Percentiles rank a stretch among this genome's conserved stretches.
Conservation (phyloP, 441 rosid species). For the Arabidopsis lyrata region DNA sequence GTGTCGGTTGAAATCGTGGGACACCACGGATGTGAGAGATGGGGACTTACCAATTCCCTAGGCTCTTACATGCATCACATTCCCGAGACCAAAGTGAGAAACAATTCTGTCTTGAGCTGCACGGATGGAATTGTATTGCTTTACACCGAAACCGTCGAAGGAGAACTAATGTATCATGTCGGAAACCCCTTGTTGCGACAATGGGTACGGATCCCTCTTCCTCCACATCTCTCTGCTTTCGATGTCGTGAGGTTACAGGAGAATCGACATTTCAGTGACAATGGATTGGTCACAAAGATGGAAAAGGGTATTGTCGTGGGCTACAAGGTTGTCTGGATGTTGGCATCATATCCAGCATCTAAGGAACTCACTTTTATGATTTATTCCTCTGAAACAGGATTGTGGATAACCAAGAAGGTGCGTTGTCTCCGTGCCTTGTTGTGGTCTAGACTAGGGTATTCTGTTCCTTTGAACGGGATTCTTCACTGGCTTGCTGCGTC, state of each 20-base stretch:
- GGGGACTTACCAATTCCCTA: neutral
- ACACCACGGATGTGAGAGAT: neutral
- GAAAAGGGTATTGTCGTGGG: neutral
- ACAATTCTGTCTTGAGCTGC: neutral
- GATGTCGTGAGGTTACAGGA: constrained; percentile 4
- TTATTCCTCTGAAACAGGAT: constrained; percentile 12
- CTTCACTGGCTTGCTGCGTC: constrained; percentile 4
- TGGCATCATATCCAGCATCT: neutral
- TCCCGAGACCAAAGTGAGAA: neutral
- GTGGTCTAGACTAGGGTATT: neutral
- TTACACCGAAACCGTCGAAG: neutral
- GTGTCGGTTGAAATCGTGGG: constrained; percentile 8
- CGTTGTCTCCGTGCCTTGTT: neutral
- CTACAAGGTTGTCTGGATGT: constrained; percentile 14
- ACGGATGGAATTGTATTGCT: constrained; percentile 23
- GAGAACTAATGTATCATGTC: constrained; percentile 19
- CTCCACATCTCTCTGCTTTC: neutral
- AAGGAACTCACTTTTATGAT: neutral
- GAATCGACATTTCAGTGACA: neutral
- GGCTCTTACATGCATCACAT: neutral
- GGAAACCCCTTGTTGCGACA: constrained; percentile 1
- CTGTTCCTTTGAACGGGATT: neutral
- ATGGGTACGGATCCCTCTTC: constrained; percentile 24
- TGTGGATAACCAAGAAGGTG: neutral
- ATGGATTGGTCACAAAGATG: neutral